These are phyloP conservation scores for Parathielavia hyrcaniae DNA, from an alignment of 495 filamentous ascomycete species.

Conservation along the genomic window DNA sequence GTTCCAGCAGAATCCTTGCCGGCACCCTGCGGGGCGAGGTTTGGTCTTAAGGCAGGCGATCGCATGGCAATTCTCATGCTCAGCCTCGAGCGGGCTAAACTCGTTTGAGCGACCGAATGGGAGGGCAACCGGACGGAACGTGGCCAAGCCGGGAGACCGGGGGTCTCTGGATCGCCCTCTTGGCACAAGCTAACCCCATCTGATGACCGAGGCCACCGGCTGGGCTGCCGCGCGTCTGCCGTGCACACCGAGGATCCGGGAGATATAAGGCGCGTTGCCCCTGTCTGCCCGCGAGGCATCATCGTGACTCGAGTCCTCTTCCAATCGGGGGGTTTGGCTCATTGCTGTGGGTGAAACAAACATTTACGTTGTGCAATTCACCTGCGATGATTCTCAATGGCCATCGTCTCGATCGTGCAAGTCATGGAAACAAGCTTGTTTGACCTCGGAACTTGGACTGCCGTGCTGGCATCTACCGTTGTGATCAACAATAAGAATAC, in stretches of 20 bases:
- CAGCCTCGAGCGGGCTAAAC: slow-evolving; percentile 28
- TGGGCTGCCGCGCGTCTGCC: background rate
- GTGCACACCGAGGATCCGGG: slow-evolving; percentile 11
- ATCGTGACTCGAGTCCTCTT: background rate
- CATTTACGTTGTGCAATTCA: background rate
- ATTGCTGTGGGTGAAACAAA: background rate
- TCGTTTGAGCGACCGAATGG: slow-evolving; percentile 32
- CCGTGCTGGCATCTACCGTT: background rate
- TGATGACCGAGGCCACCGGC: slow-evolving; percentile 14
- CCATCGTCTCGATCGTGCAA: background rate
- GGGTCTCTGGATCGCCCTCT: background rate
- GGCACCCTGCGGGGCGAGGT: slow-evolving; percentile 8
- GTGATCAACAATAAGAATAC: background rate
- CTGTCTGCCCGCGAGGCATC: background rate
- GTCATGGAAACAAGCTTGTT: background rate
- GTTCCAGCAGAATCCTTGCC: background rate
- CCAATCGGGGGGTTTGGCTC: background rate
- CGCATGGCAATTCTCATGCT: slow-evolving; percentile 3
- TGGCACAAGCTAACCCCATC: slow-evolving; percentile 10
- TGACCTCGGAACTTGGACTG: background rate
- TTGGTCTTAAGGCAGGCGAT: slow-evolving; percentile 10
- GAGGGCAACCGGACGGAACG: slow-evolving; percentile 2
- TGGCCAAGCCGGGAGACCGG: slow-evolving; percentile 3
- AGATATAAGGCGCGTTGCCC: too few species aligned
- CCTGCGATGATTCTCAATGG: too few species aligned